Base-by-base conservation (phyloP, 1,139 yeast species). In the Hansenula lynferdii region DNA sequence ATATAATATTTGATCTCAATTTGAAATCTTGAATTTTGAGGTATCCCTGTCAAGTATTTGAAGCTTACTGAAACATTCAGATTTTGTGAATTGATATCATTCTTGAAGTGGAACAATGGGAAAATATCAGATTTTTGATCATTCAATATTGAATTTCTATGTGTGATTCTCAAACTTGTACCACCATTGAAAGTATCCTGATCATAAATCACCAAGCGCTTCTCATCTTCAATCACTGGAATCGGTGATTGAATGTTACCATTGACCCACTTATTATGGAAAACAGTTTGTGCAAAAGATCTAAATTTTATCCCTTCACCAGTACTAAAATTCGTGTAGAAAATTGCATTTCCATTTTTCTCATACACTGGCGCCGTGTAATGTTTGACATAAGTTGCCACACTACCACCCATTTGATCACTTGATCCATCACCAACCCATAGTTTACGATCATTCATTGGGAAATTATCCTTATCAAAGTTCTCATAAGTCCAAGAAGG, bases 401-500 rank as follows among this genome's bases (percentile, higher is more conserved):
- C 49, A 20, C 56, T 41, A 3, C 56, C 57, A 32, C 43, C 38
- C 11, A 47, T 47, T 23, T 42, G 28, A 6, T 41, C 38, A 35
- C 45, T 45, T 37, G 37, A 34, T 9, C 44, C 40, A 16, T 44
- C 49, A 16, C 60, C 64, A 19, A 53, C 40, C 71, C 71, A 65
- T 37, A 63, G 62, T 27, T 58, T 53, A 4, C 56, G 50, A 40
- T 65, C 70, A 35, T 57, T 58, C 11, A 45, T 41, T n/a, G 50
- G 32, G 40, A 64, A 65, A 8, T 56, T 48, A 8, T 41, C 42
- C 7, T 43, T 42, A 6, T 39, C 42, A 31, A 47, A 47, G 31
- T 51, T 47, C 42, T 67, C 70, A 47, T 61, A 65, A 1, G 68
- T 63, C 70, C 70, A 66, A 6, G 67, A 69, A 8, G 70, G 69